Evolutionary conservation across 2,329 filamentous ascomycete species (phyloP).

Genomic region (Aspergillus melleus): DNA sequence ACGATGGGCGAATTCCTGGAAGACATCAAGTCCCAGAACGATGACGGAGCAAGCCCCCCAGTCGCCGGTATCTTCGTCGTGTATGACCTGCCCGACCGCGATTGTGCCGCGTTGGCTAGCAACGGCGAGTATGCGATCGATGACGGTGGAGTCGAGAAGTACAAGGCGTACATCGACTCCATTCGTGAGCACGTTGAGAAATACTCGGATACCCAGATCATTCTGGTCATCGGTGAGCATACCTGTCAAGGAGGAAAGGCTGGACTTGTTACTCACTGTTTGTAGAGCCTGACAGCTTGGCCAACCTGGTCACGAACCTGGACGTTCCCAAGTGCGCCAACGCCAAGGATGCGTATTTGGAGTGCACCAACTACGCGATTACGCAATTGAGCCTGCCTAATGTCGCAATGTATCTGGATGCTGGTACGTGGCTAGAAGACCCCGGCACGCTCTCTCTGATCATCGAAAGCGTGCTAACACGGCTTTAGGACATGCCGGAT

Average conservation of each 20-base stretch:
- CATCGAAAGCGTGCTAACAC: neutral
- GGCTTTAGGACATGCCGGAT: constrained; percentile 55
- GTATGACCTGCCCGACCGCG: constrained; percentile 64
- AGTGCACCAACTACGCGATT: constrained; percentile 58
- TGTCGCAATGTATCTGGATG: constrained; percentile 65
- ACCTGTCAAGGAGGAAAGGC: neutral
- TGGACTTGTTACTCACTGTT: constrained; percentile 31
- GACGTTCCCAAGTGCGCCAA: constrained; percentile 55
- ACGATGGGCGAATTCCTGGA: constrained; percentile 49
- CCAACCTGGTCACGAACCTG: constrained; percentile 63
- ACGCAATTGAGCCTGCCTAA: constrained; percentile 59
- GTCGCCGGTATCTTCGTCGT: constrained; percentile 58
- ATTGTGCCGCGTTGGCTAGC: constrained; percentile 63
- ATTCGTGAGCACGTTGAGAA: constrained; percentile 55
- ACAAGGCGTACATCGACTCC: constrained; percentile 56
- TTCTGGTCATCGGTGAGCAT: constrained; percentile 50
- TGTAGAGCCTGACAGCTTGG: constrained; percentile 63
- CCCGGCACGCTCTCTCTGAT: neutral
- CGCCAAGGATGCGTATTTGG: constrained; percentile 56
- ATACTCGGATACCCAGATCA: constrained; percentile 54
- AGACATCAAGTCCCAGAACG: constrained; percentile 50
- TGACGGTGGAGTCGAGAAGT: constrained; percentile 51
- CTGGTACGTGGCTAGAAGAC: constrained; percentile 38
- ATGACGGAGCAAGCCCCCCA: constrained; percentile 48
- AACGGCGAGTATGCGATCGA: constrained; percentile 63